A percentile compares a stretch with the other conserved stretches of the same genome.
phyloP scores from a whole-genome alignment of 192 early-diverging fungal species.

The Jimgerdemannia lactiflua region DNA sequence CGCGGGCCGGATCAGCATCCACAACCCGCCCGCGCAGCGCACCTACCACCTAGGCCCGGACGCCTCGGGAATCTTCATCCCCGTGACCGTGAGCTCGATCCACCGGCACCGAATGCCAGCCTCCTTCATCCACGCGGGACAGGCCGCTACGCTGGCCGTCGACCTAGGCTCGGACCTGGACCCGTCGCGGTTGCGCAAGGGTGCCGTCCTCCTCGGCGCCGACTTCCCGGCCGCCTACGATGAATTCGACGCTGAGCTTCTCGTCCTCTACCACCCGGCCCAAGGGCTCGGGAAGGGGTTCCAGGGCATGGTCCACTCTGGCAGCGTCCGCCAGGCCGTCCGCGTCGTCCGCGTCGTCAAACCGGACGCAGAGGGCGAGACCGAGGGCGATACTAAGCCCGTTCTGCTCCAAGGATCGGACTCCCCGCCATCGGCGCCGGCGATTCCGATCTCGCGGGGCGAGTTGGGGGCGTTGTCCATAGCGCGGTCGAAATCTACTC shows the following conservation, averaged over 20 bases:
- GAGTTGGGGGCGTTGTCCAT: constrained; percentile 8
- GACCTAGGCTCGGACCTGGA: constrained; percentile 26
- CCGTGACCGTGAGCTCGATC: constrained; percentile 70
- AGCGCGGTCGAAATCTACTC: constrained; percentile 13
- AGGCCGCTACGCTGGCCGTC: constrained; percentile 76
- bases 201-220: constrained; percentile 53
- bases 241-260: constrained; percentile 65
- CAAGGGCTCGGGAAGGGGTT: constrained; percentile 39
- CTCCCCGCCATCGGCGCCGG: not conserved
- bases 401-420: too few relatives aligned
- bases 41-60: constrained; percentile 65
- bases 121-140: constrained; percentile 62
- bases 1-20: constrained; percentile 45
- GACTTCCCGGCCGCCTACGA: constrained; percentile 40
- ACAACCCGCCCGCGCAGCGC: constrained; percentile 6
- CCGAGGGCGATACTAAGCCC: too few relatives aligned
- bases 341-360: constrained; percentile 38
- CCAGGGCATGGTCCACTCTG: constrained; percentile 60
- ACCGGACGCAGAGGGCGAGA: not conserved
- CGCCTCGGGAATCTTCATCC: constrained; percentile 58
- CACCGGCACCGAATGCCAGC: constrained; percentile 81
- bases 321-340: constrained; percentile 56
- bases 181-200: constrained; percentile 34
- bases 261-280: constrained; percentile 54
- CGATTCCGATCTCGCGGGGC: not conserved